Evolutionary conservation across 176 grass and related monocot genomes (phyloP).

Genomic region (Oryza punctata): DNA sequence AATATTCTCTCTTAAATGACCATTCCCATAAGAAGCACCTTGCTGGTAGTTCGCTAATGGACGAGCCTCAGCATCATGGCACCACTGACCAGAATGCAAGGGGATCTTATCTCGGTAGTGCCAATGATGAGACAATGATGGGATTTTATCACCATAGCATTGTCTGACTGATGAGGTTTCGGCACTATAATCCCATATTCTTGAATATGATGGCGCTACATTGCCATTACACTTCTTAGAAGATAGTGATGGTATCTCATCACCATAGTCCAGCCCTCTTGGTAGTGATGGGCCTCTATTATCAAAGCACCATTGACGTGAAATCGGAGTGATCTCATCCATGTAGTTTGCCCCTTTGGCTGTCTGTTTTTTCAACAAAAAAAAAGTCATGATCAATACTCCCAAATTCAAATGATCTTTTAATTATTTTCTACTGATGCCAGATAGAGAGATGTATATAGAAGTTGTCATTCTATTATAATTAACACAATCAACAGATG

Average conservation of each 20-base stretch:
- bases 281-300: slow-evolving; percentile 25
- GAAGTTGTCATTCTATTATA: neutral
- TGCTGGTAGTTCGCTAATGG: slow-evolving; percentile 31
- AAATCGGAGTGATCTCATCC: slow-evolving; percentile 30
- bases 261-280: slow-evolving; percentile 37
- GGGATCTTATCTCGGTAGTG: slow-evolving; percentile 36
- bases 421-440: slow-evolving; percentile 11
- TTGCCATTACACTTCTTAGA: neutral
- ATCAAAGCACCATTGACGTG: slow-evolving; percentile 38
- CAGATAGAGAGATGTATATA: neutral
- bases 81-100: slow-evolving; percentile 40
- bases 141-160: slow-evolving; percentile 47
- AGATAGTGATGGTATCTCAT: slow-evolving; percentile 48
- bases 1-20: slow-evolving; percentile 17
- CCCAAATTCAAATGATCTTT: neutral
- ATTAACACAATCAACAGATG: neutral
- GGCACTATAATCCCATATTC: neutral
- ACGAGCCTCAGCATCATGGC: slow-evolving; percentile 17
- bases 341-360: slow-evolving; percentile 2
- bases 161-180: slow-evolving; percentile 15
- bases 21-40: slow-evolving; percentile 35
- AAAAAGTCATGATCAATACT: slow-evolving; percentile 4
- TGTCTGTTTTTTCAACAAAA: slow-evolving; percentile 37
- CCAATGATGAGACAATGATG: slow-evolving; percentile 27
- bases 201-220: neutral